A percentile compares a stretch with the other conserved stretches of the same genome.
These are phyloP conservation scores for Rhinocladiella mackenziei DNA, from an alignment of 2,329 filamentous ascomycete species.

Conservation along the genomic window DNA sequence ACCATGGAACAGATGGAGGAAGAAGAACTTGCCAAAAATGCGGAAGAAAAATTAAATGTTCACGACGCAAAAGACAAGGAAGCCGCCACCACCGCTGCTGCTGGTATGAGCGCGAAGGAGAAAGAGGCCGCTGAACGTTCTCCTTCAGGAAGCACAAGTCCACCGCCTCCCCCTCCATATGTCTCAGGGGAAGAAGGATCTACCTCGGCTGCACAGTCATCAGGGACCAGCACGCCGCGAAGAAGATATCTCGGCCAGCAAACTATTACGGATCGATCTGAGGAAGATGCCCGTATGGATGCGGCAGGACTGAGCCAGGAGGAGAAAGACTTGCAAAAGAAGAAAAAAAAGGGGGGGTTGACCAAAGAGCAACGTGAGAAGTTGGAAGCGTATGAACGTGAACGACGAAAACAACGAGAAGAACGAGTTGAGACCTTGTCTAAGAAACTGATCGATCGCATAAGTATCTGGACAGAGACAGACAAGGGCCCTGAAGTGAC, in stretches of 20 bases:
- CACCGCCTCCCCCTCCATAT: slow-evolving; percentile 24
- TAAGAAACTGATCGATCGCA: slow-evolving; percentile 80
- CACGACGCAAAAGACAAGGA: slow-evolving; percentile 45
- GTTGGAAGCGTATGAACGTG: slow-evolving; percentile 79
- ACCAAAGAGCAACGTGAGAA: slow-evolving; percentile 92
- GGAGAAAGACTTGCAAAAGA: slow-evolving; percentile 70
- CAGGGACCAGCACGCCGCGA: slow-evolving; percentile 47
- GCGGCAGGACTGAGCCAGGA: slow-evolving; percentile 65
- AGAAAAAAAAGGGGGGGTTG: slow-evolving; percentile 84
- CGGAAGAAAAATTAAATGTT: slow-evolving; percentile 47
- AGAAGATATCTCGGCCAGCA: slow-evolving; percentile 65
- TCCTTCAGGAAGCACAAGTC: slow-evolving; percentile 9
- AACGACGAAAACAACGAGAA: slow-evolving; percentile 77
- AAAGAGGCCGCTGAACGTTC: slow-evolving; percentile 30
- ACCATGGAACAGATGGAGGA: slow-evolving; percentile 77
- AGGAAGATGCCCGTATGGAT: slow-evolving; percentile 66
- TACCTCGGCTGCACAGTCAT: slow-evolving; percentile 27
- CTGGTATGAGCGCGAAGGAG: slow-evolving; percentile 33
- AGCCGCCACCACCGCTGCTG: slow-evolving; percentile 44
- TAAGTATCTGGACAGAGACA: slow-evolving; percentile 95
- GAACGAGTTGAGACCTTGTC: slow-evolving; percentile 82
- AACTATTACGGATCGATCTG: slow-evolving; percentile 81
- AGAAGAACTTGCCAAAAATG: slow-evolving; percentile 55
- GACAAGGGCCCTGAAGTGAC: slow-evolving; percentile 86
- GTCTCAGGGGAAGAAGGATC: slow-evolving; percentile 23